Conservation (phyloP, 352 stramenopile species). For the Plasmopara halstedii region DNA sequence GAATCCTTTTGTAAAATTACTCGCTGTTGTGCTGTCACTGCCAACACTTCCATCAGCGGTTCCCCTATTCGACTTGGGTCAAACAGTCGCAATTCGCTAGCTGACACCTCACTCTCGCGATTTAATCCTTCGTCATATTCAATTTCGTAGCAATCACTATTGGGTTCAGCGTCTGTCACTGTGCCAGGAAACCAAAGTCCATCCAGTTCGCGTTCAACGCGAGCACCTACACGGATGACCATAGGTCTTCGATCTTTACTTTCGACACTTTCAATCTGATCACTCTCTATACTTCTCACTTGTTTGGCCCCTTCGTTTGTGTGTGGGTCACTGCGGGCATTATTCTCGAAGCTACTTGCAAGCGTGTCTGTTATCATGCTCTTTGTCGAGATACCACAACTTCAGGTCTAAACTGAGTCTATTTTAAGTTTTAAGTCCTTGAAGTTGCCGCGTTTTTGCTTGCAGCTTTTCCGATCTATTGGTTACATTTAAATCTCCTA, state of each 20-base stretch:
- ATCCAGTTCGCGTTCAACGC: constrained; percentile 66
- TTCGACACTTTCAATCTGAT: constrained; percentile 2
- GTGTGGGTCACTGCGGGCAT: neutral
- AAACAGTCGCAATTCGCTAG: constrained; percentile 37
- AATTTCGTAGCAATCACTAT: constrained; percentile 53
- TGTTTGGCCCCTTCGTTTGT: constrained; percentile 15
- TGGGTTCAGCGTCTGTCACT: constrained; percentile 35
- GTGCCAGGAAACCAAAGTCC: constrained; percentile 70
- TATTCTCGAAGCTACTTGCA: constrained; percentile 2
- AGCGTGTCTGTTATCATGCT: constrained; percentile 19
- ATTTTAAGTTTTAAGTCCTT: too few relatives aligned
- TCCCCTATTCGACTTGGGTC: constrained; percentile 15
- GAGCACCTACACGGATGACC: constrained; percentile 31
- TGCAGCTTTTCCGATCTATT: too few relatives aligned
- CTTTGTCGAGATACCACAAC: too few relatives aligned
- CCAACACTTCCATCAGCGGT: constrained; percentile 11
- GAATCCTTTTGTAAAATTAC: constrained; percentile 47
- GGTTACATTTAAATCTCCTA: too few relatives aligned
- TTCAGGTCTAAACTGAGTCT: too few relatives aligned
- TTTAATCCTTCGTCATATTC: constrained; percentile 80
- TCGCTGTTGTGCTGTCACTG: constrained; percentile 25
- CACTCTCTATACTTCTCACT: constrained; percentile 11
- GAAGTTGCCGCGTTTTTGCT: too few relatives aligned
- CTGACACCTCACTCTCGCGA: constrained; percentile 47
- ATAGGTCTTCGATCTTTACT: constrained; percentile 11